These are phyloP conservation scores for Jatropha multifida DNA, from an alignment of 441 rosid genomes.

Conservation along the genomic window DNA sequence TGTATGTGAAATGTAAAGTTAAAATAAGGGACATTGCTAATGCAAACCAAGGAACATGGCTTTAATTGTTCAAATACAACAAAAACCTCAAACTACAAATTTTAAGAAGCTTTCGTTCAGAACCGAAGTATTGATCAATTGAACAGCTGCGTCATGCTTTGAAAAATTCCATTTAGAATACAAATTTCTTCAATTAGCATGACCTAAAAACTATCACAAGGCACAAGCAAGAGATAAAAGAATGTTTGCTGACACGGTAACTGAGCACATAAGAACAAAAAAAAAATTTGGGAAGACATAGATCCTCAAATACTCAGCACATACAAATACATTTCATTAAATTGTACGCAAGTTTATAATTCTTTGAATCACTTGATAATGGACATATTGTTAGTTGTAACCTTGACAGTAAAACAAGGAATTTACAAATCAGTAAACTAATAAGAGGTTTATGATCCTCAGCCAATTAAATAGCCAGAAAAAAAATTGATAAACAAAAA, in stretches of 20 bases:
- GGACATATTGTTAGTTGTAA: neutral
- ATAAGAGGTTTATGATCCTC: neutral
- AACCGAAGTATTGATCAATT: neutral
- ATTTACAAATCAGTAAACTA: neutral
- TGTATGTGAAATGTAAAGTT: neutral
- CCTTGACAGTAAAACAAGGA: slow-evolving; percentile 2
- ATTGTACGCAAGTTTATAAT: neutral
- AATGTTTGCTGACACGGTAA: neutral
- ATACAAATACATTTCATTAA: neutral
- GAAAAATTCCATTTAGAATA: neutral
- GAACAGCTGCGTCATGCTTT: neutral
- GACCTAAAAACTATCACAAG: neutral
- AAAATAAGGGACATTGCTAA: neutral
- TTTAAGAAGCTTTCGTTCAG: neutral
- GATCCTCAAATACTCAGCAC: neutral
- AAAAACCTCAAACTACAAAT: neutral
- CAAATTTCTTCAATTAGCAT: neutral
- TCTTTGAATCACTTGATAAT: neutral
- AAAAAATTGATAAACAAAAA: slow-evolving; percentile 14
- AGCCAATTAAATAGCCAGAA: neutral
- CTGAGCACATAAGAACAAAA: neutral
- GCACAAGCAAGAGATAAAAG: neutral
- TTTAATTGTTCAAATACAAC: neutral
- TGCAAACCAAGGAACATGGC: neutral
- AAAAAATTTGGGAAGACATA: neutral